Conservation (phyloP, 805 yeast genomes). For the Yarrowia alimentaria region DNA sequence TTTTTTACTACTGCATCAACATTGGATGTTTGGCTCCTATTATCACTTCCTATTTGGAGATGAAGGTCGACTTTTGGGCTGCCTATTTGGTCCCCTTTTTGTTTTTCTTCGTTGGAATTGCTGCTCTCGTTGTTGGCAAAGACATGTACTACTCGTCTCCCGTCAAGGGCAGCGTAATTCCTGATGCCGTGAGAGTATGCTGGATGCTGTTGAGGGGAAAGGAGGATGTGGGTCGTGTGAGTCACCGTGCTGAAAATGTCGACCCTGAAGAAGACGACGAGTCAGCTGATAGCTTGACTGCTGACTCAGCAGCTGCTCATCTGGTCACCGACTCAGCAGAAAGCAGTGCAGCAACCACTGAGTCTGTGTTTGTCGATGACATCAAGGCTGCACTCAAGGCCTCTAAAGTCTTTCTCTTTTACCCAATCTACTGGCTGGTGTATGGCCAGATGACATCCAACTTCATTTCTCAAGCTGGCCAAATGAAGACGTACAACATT, state of each 20-base stretch:
- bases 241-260: too few species aligned
- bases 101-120: constrained; percentile 61
- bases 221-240: too few species aligned
- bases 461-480: constrained; percentile 71
- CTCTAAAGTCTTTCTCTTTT: constrained; percentile 69
- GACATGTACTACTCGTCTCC: constrained; percentile 57
- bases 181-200: constrained; percentile 50
- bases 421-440: constrained; percentile 71
- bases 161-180: constrained; percentile 59
- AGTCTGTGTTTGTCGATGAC: constrained; percentile 72
- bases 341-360: constrained; percentile 56
- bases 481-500: constrained; percentile 69
- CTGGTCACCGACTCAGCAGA: constrained; percentile 42
- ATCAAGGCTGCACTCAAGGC: constrained; percentile 62
- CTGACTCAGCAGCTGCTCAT: constrained; percentile 55
- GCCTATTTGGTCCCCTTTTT: constrained; percentile 71
- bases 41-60: constrained; percentile 73
- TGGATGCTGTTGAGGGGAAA: constrained; percentile 47
- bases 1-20: constrained; percentile 74
- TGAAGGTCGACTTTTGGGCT: constrained; percentile 57
- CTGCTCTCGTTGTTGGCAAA: constrained; percentile 52
- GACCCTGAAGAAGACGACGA: too few species aligned
- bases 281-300: too few species aligned
- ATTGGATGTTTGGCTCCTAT: constrained; percentile 71
- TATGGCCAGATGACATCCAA: constrained; percentile 72